These are phyloP conservation scores for Nicotiana tabacum DNA, from an alignment of 257 asterid species.

Conservation along the genomic window DNA sequence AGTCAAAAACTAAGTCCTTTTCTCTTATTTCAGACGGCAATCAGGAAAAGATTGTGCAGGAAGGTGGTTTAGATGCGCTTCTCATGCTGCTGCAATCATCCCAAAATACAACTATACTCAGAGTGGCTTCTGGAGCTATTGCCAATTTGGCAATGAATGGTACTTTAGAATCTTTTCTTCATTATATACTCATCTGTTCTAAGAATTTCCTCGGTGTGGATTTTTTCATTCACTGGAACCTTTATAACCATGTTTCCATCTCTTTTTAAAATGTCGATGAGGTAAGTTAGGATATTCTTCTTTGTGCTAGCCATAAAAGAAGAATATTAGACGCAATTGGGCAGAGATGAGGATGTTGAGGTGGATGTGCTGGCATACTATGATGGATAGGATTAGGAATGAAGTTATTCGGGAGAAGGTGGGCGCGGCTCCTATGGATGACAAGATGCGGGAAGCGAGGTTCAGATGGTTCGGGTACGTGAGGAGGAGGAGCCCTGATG, in stretches of 20 bases:
- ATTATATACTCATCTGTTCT: neutral
- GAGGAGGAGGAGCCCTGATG: too few relatives aligned
- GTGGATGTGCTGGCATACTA: too few relatives aligned
- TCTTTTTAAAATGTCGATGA: neutral
- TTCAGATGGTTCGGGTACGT: too few relatives aligned
- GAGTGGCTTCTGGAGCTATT: constrained; percentile 97
- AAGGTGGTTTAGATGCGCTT: constrained; percentile 87
- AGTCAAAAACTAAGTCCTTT: neutral
- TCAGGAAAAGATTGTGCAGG: constrained; percentile 77
- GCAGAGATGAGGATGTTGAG: too few relatives aligned
- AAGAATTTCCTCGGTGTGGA: neutral
- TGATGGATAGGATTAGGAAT: too few relatives aligned
- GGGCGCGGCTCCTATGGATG: too few relatives aligned
- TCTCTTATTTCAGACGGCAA: constrained; percentile 53
- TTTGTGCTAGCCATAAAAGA: neutral
- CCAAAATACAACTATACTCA: constrained; percentile 62
- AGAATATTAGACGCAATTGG: neutral
- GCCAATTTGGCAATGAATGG: constrained; percentile 98
- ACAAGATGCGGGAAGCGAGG: too few relatives aligned
- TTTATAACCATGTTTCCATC: neutral
- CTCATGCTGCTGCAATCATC: constrained; percentile 75
- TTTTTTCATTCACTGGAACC: neutral
- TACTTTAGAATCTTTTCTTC: constrained; percentile 22
- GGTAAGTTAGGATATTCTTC: neutral
- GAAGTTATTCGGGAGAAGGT: too few relatives aligned